These are phyloP conservation scores for Gynochthodes officinalis DNA, from an alignment of 257 asterid genomes.

Conservation along the genomic window DNA sequence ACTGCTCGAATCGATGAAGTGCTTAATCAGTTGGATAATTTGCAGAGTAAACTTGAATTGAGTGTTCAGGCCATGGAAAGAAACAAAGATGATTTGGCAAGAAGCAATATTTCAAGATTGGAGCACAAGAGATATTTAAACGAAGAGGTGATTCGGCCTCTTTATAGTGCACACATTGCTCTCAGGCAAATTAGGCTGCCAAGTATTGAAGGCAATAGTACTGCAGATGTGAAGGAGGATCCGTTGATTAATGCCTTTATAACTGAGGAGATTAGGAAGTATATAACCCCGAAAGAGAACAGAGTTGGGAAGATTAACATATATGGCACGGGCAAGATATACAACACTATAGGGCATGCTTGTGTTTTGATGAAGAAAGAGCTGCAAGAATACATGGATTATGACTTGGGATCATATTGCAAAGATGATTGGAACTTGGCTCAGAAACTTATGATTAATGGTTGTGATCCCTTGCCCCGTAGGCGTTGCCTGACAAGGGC, in stretches of 20 bases:
- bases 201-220: slow-evolving; percentile 27
- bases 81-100: slow-evolving; percentile 24
- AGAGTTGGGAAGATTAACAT: slow-evolving; percentile 58
- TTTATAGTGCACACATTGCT: slow-evolving; percentile 69
- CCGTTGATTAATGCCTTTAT: slow-evolving; percentile 67
- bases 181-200: slow-evolving; percentile 85
- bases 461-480: slow-evolving; percentile 87
- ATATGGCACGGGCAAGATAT: slow-evolving; percentile 52
- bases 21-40: slow-evolving; percentile 50
- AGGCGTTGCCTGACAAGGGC: slow-evolving; percentile 83
- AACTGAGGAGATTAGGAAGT: slow-evolving; percentile 83
- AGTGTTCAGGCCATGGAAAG: slow-evolving; percentile 53
- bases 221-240: slow-evolving; percentile 44
- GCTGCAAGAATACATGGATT: slow-evolving; percentile 83
- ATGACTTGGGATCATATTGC: slow-evolving; percentile 83
- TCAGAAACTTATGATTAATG: slow-evolving; percentile 74
- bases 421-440: slow-evolving; percentile 84
- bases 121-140: slow-evolving; percentile 66
- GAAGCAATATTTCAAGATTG: slow-evolving; percentile 39
- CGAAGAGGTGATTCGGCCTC: slow-evolving; percentile 73
- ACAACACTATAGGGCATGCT: slow-evolving; percentile 84
- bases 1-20: slow-evolving; percentile 59
- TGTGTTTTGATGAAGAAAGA: slow-evolving; percentile 66
- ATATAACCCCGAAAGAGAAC: slow-evolving; percentile 71
- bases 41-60: slow-evolving; percentile 68